Evolutionary conservation across 148 eudicot species (phyloP).

Genomic region (Cornus controversa): DNA sequence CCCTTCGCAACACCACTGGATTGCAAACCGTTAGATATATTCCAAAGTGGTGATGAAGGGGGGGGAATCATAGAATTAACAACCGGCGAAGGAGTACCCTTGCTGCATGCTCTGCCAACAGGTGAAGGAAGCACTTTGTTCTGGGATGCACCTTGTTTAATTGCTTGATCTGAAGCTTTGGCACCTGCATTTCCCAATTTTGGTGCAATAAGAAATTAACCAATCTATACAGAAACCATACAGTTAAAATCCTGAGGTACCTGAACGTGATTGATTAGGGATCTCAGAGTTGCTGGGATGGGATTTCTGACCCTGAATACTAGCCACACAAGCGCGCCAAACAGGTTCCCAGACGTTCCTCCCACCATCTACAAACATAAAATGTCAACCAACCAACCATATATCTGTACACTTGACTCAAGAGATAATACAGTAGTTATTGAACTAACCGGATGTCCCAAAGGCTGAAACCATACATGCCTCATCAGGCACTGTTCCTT

Average conservation of each 20-base stretch:
- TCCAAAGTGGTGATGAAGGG: constrained; percentile 91
- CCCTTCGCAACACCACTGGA: constrained; percentile 49
- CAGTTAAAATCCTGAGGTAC: constrained; percentile 26
- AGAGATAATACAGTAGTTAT: constrained; percentile 3
- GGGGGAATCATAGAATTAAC: constrained; percentile 60
- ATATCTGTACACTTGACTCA: constrained; percentile 1
- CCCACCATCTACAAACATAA: constrained; percentile 56
- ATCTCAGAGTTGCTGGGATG: constrained; percentile 43
- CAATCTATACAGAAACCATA: constrained; percentile 3
- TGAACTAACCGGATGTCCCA: constrained; percentile 69
- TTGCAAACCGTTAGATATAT: constrained; percentile 49
- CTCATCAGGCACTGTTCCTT: constrained; percentile 92
- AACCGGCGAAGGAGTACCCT: constrained; percentile 46
- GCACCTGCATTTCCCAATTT: constrained; percentile 47
- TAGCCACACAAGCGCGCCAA: constrained; percentile 76
- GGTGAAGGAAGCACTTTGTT: constrained; percentile 53
- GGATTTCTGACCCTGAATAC: constrained; percentile 61
- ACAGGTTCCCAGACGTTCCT: constrained; percentile 74
- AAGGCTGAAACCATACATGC: constrained; percentile 93
- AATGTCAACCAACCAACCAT: constrained; percentile 12
- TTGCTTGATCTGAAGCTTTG: constrained; percentile 46
- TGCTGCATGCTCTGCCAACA: constrained; percentile 50
- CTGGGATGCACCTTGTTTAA: constrained; percentile 40
- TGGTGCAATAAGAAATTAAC: constrained; percentile 13
- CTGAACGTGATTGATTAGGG: constrained; percentile 51